These are phyloP conservation scores for Endotrypanum monterogeii DNA, from an alignment of 208 protist genomes.

Conservation along the genomic window DNA sequence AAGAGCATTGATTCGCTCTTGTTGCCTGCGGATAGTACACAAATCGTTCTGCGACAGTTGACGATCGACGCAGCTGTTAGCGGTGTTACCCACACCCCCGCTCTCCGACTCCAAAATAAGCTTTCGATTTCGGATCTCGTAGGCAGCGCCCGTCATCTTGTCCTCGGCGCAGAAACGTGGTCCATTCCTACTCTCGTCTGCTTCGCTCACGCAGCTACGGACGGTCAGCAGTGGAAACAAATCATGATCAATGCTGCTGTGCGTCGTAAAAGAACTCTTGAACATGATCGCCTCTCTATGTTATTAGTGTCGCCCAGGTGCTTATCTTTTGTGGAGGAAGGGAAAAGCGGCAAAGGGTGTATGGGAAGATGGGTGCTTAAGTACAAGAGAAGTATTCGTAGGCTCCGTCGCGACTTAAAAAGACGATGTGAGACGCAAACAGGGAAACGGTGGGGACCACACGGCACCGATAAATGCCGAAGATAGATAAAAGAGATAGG, in stretches of 20 bases:
- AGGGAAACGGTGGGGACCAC: too few species aligned
- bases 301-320: not conserved
- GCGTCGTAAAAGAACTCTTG: conserved; percentile 39
- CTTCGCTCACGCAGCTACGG: conserved; percentile 75
- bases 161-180: conserved; percentile 81
- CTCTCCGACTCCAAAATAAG: conserved; percentile 13
- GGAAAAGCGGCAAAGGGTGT: not conserved
- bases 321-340: not conserved
- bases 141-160: conserved; percentile 59
- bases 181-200: conserved; percentile 71
- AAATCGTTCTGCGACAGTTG: conserved; percentile 13
- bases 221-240: conserved; percentile 77
- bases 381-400: too few species aligned
- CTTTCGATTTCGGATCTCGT: conserved; percentile 61
- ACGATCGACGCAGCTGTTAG: not conserved
- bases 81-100: not conserved
- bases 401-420: too few species aligned
- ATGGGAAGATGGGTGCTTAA: not conserved
- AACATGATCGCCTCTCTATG: conserved; percentile 26
- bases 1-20: conserved; percentile 54
- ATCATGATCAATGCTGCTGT: conserved; percentile 41
- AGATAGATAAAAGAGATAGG: too few species aligned
- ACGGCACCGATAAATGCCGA: too few species aligned
- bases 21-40: conserved; percentile 21
- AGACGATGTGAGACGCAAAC: too few species aligned